Evolutionary conservation across 2,329 filamentous ascomycete species (phyloP), one percentile per base, ranked within the genome.

Genomic region (Colletotrichum agaves): DNA sequence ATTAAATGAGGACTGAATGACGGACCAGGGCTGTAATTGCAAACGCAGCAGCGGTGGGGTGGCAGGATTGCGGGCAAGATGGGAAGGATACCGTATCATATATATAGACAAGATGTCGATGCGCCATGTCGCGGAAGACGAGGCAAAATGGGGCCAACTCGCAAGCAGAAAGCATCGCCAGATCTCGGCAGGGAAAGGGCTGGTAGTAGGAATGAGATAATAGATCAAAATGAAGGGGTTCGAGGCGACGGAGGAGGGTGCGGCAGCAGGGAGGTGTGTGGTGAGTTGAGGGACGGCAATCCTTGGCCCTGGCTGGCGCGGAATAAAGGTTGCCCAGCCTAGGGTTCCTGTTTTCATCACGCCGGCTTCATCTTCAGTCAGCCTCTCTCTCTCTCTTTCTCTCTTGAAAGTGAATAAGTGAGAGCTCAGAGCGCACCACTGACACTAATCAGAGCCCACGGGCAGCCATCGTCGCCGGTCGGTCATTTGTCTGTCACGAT

Each of bases 241-340:
- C 56, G 52, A 62, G 53, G 53, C 41, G 35, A 41, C 17, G 37
- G n/a, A 12, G 44, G 55, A 56, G 62, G 66, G 66, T 66, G 66
- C 43, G 56, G 27, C 55, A 43, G 27, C 53, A 44, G 49, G 53
- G 61, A 64, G 43, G 62, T 67, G 66, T 62, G 60, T 57, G 41
- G 27, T 50, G 61, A 31, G 62, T 35, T 41, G 43, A 67, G 19
- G 55, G 53, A 60, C 55, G 17, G n/a, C 23, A 69, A 69, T 44
- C 66, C 66, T 67, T 61, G 66, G 52, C 60, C 64, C 59, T 63
- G 64, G 56, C 56, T 50, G 52, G 66, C 56, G 66, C 37, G 66
- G 63, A 69, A 69, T 31, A 49, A 57, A 57, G 19, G 59, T 46
- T 33, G 41, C 33, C 37, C 53, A 60, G 44, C 66, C 66, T 47